A percentile compares a stretch with the other conserved stretches of the same genome.
These are phyloP conservation scores for Tritrichomonas foetus DNA, from an alignment of 208 protist species.

Conservation along the genomic window DNA sequence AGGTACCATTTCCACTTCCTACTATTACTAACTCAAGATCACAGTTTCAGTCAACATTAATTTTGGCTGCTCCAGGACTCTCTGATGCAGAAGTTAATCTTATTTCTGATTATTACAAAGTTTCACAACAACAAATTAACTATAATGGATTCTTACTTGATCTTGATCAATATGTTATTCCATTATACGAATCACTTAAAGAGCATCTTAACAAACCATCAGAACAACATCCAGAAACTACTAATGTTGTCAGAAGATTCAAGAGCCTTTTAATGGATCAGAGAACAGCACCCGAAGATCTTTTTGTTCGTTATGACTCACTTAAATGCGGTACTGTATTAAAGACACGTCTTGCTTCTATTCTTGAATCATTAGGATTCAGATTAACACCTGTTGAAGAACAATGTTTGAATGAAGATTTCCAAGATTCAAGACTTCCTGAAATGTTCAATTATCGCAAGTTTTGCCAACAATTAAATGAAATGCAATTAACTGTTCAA, in stretches of 20 bases:
- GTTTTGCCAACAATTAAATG: background rate
- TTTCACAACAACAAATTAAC: no score
- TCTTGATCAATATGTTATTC: no score
- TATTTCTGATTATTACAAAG: no score
- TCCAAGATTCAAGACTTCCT: background rate
- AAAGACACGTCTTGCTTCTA: background rate
- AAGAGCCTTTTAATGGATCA: background rate
- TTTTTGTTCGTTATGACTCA: background rate
- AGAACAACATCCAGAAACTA: no score
- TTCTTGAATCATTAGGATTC: background rate
- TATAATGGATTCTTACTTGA: no score
- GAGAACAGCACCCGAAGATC: background rate
- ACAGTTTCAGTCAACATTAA: no score
- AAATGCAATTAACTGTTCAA: background rate
- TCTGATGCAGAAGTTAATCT: no score
- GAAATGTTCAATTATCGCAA: background rate
- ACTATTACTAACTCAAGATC: no score
- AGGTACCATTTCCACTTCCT: no score
- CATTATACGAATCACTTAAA: no score
- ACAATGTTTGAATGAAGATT: background rate
- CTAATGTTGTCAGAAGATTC: background rate
- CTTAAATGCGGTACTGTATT: background rate
- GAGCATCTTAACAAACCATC: no score
- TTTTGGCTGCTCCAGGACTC: no score
- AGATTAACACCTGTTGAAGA: background rate